Conservation (phyloP, 2,329 filamentous ascomycete genomes). For the Phialophora verrucosa region DNA sequence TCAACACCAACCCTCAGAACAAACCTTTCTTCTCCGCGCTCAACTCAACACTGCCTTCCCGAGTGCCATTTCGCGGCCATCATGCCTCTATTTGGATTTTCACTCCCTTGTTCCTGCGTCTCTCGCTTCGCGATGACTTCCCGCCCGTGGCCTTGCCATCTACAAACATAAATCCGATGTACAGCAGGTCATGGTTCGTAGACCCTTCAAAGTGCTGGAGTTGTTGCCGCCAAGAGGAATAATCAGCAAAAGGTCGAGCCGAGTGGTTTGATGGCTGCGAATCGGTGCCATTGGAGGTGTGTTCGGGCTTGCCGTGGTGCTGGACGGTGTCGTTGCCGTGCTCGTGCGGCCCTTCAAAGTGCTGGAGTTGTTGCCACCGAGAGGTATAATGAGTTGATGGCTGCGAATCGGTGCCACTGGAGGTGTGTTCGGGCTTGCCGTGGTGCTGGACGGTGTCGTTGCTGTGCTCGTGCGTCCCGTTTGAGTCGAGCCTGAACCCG, state of each 20-base stretch:
- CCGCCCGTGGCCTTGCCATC: neutral
- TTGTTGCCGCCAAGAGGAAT: neutral
- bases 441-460: no score
- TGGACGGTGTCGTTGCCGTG: no score
- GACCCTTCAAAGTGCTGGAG: neutral
- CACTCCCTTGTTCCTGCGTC: neutral
- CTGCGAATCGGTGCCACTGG: neutral
- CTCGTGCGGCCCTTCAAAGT: neutral
- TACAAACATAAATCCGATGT: slow-evolving; percentile 1
- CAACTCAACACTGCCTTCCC: neutral
- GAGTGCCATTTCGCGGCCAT: neutral
- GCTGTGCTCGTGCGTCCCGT: neutral
- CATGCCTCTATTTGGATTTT: neutral
- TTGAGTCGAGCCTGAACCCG: neutral
- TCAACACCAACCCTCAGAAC: neutral
- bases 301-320: no score
- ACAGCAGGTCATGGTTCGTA: neutral
- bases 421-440: no score
- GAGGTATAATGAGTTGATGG: neutral
- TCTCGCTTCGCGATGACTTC: neutral
- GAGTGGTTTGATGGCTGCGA: neutral
- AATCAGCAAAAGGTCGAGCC: neutral
- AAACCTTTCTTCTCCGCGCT: neutral
- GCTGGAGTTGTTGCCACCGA: neutral
- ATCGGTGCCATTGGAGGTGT: neutral